These are phyloP conservation scores for Phaffia rhodozyma DNA, from an alignment of 1,284 basidiomycete genomes.

Conservation along the genomic window DNA sequence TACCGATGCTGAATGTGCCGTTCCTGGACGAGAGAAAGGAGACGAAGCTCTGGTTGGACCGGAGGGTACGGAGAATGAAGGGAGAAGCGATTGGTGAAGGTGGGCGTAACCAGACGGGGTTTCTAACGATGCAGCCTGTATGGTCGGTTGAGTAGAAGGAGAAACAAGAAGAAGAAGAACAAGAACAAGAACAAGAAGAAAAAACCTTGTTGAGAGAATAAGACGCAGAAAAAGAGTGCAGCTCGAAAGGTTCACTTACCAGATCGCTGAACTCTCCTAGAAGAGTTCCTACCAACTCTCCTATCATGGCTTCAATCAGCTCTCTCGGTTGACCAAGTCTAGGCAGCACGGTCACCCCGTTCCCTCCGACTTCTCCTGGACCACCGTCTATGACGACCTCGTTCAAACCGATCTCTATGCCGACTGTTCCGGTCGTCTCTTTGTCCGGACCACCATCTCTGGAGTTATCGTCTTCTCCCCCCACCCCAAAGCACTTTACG, in stretches of 20 bases:
- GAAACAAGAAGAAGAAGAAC: no score
- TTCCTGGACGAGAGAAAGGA: background rate
- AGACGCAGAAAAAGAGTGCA: background rate
- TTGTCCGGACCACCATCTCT: no score
- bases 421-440: no score
- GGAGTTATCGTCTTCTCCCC: conserved; percentile 46
- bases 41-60: background rate
- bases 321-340: background rate
- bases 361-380: background rate
- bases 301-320: conserved; percentile 11
- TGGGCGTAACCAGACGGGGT: conserved; percentile 10
- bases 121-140: background rate
- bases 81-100: conserved; percentile 11
- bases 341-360: no score
- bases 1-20: no score
- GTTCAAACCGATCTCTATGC: background rate
- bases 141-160: background rate
- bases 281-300: conserved; percentile 10
- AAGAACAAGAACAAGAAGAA: no score
- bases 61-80: conserved; percentile 9
- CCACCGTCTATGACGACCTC: conserved; percentile 8
- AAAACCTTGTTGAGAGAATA: background rate
- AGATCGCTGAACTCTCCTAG: conserved; percentile 10
- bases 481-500: conserved; percentile 33
- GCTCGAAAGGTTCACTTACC: background rate